Percentiles rank a stretch among this genome's conserved stretches.
phyloP scores from a whole-genome alignment of 129 eudicot genomes.

The Tagetes erecta region DNA sequence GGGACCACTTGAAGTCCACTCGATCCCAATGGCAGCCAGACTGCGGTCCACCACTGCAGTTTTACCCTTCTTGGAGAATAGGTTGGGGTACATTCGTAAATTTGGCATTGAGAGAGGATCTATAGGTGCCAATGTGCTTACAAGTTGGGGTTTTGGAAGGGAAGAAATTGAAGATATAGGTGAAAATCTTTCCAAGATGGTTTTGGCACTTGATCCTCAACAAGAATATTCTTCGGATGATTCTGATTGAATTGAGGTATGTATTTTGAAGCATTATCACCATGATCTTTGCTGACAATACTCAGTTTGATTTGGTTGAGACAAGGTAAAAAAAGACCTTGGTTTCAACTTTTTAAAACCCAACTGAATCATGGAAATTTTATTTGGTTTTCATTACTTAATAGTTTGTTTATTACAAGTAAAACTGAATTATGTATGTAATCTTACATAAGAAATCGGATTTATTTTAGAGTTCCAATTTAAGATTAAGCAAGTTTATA shows the following conservation, averaged over 20 bases:
- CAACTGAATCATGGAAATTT: background rate
- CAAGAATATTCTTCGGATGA: conserved; percentile 63
- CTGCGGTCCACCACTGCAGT: conserved; percentile 77
- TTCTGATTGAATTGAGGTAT: conserved; percentile 50
- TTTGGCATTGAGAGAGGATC: conserved; percentile 79
- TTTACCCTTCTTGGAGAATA: conserved; percentile 70
- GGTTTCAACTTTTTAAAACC: background rate
- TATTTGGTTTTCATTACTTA: background rate
- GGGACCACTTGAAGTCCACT: conserved; percentile 82
- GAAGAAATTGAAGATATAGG: conserved; percentile 85
- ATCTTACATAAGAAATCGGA: background rate
- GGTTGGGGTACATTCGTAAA: conserved; percentile 61
- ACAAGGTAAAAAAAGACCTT: background rate
- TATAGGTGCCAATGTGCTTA: conserved; percentile 52
- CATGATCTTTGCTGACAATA: background rate
- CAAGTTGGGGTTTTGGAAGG: conserved; percentile 84
- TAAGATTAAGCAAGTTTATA: background rate
- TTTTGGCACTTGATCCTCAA: conserved; percentile 48
- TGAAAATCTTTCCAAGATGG: conserved; percentile 73
- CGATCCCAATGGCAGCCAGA: conserved; percentile 89
- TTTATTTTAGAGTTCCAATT: background rate
- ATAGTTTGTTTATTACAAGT: background rate
- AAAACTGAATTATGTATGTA: background rate
- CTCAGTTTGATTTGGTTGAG: background rate
- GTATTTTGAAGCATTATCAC: background rate